Percentiles rank a stretch among this genome's conserved stretches.
Evolutionary conservation across 129 eudicot species (phyloP).

Genomic region (Tagetes patula): DNA sequence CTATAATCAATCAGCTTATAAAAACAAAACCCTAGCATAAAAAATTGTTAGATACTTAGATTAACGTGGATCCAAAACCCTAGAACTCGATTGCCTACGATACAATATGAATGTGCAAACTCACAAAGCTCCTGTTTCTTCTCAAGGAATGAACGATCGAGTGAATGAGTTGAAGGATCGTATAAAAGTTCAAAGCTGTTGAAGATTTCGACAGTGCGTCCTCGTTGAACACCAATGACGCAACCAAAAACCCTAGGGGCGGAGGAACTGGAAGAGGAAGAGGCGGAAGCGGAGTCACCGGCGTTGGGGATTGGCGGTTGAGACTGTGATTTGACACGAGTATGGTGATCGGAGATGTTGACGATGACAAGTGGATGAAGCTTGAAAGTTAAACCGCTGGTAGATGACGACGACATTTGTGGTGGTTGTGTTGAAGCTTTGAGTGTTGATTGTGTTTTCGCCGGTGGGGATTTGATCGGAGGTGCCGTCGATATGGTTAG

Average conservation of each 20-base stretch:
- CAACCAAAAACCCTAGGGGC: conserved; percentile 77
- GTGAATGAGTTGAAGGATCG: conserved; percentile 57
- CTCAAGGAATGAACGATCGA: conserved; percentile 81
- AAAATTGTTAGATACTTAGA: not conserved
- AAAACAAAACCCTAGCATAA: conserved; percentile 14
- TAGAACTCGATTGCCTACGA: not conserved
- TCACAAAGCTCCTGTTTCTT: conserved; percentile 96
- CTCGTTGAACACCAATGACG: conserved; percentile 89
- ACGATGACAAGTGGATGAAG: conserved; percentile 93
- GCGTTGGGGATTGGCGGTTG: conserved; percentile 44
- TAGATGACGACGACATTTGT: conserved; percentile 84
- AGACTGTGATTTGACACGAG: conserved; percentile 77
- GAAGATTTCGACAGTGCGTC: conserved; percentile 95
- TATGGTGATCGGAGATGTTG: conserved; percentile 90
- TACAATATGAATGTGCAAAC: conserved; percentile 14
- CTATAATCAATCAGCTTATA: not conserved
- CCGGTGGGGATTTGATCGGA: not conserved
- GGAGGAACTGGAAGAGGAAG: conserved; percentile 11
- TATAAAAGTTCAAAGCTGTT: conserved; percentile 89
- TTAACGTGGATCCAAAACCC: conserved; percentile 17
- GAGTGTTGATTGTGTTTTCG: conserved; percentile 6
- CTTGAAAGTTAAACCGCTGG: conserved; percentile 92
- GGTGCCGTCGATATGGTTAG: conserved; percentile 15
- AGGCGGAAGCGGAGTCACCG: conserved; percentile 33
- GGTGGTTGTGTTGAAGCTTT: conserved; percentile 18